phyloP scores from a whole-genome alignment of 1,284 basidiomycete species.

The Ceratorhiza oryzae-sativae region DNA sequence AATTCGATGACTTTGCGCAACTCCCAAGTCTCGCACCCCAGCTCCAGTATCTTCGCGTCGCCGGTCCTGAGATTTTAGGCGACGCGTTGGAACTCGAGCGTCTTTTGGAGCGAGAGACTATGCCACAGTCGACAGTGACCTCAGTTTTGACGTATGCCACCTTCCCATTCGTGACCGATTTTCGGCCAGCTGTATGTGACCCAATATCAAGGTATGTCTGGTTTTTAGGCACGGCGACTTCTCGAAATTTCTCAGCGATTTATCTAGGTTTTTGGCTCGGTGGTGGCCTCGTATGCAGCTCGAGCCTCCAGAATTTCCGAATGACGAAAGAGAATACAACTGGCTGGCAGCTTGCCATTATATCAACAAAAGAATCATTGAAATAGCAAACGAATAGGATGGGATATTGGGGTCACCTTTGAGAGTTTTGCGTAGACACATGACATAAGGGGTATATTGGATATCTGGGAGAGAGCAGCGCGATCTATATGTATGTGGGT shows the following conservation, averaged over 20 bases:
- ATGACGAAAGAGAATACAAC: not conserved
- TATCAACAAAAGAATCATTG: not conserved
- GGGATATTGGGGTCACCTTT: no score
- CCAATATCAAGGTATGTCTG: not conserved
- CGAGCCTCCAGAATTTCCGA: not conserved
- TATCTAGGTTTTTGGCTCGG: not conserved
- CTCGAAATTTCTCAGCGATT: no score
- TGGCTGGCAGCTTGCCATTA: not conserved
- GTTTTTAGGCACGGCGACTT: not conserved
- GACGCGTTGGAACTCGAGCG: not conserved
- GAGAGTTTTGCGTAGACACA: no score
- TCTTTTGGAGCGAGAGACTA: not conserved
- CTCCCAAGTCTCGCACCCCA: not conserved
- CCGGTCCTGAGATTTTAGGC: not conserved
- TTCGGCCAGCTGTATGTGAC: not conserved
- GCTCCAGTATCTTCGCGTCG: not conserved
- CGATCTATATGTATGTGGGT: no score
- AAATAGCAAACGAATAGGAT: no score
- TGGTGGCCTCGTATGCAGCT: conserved; percentile 8
- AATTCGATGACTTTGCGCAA: not conserved
- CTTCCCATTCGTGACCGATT: not conserved
- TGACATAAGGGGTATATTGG: no score
- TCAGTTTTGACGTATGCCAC: not conserved
- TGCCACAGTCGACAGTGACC: not conserved
- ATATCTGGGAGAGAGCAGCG: no score